These are phyloP conservation scores for Annulohypoxylon moriforme DNA, from an alignment of 495 filamentous ascomycete species.

Conservation along the genomic window DNA sequence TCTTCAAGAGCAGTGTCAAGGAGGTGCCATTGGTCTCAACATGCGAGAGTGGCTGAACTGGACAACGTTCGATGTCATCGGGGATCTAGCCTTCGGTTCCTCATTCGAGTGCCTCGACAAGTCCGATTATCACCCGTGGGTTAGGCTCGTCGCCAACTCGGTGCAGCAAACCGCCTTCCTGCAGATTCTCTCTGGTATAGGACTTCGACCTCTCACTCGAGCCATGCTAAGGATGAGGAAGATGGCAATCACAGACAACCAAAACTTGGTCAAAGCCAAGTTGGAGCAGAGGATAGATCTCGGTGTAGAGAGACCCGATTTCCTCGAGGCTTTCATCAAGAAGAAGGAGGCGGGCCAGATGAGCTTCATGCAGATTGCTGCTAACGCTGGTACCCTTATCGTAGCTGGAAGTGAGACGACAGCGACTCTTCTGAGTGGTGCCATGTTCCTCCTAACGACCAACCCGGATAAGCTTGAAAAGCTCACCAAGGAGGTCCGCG, in stretches of 20 bases:
- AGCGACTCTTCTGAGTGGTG: constrained; percentile 58
- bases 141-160: constrained; percentile 53
- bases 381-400: constrained; percentile 46
- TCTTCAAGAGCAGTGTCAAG: constrained; percentile 45
- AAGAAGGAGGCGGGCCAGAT: constrained; percentile 51
- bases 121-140: constrained; percentile 57
- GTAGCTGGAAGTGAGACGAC: constrained; percentile 65
- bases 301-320: constrained; percentile 49
- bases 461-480: constrained; percentile 52
- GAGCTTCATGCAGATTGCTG: constrained; percentile 25
- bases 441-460: constrained; percentile 58
- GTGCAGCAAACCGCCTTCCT: constrained; percentile 43
- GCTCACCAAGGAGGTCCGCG: constrained; percentile 59
- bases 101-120: constrained; percentile 61
- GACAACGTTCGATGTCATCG: constrained; percentile 65
- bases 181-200: constrained; percentile 29
- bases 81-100: constrained; percentile 64
- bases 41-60: constrained; percentile 61
- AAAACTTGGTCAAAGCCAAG: constrained; percentile 44
- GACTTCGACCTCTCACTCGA: constrained; percentile 30
- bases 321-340: constrained; percentile 54
- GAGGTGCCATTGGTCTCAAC: constrained; percentile 43
- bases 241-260: constrained; percentile 42
- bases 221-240: background rate
- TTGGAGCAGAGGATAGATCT: constrained; percentile 50